phyloP scores from a whole-genome alignment of 345 rosid genomes.

The Moringa oleifera region DNA sequence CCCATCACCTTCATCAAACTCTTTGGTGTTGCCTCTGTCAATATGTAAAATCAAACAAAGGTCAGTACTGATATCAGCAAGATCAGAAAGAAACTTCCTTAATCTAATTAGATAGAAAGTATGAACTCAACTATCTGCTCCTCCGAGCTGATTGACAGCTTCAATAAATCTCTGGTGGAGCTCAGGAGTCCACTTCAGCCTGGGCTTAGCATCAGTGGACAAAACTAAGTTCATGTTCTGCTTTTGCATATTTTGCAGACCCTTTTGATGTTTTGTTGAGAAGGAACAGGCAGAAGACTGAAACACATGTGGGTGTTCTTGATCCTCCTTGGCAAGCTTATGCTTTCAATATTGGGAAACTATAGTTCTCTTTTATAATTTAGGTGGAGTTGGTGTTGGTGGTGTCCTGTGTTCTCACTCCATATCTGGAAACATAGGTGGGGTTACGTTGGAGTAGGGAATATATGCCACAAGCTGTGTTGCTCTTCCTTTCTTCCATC shows the following conservation, averaged over 20 bases:
- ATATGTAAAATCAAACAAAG: conserved; percentile 14
- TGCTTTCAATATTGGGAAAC: conserved; percentile 24
- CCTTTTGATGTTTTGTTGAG: conserved; percentile 23
- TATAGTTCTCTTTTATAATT: conserved; percentile 31
- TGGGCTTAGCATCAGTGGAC: conserved; percentile 92
- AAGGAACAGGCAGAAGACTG: conserved; percentile 14
- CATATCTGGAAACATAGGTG: conserved; percentile 74
- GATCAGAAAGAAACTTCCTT: neutral
- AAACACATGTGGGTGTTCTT: conserved; percentile 14
- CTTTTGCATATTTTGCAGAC: conserved; percentile 36
- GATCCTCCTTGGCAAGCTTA: conserved; percentile 18
- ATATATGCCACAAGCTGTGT: conserved; percentile 72
- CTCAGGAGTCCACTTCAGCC: conserved; percentile 94
- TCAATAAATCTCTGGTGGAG: conserved; percentile 84
- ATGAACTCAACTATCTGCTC: conserved; percentile 68
- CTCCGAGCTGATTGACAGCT: conserved; percentile 77
- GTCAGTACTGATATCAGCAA: neutral
- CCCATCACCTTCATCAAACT: conserved; percentile 81
- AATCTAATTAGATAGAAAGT: too few relatives aligned
- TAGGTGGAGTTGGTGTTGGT: conserved; percentile 41
- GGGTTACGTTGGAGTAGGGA: conserved; percentile 62
- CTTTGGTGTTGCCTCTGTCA: conserved; percentile 93
- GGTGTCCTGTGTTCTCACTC: conserved; percentile 54
- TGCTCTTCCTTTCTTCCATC: conserved; percentile 44
- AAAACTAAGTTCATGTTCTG: conserved; percentile 63